Percentiles rank a stretch among this genome's conserved stretches.
Conservation (phyloP, 139 green algal genomes). For the Closterium sp. region DNA sequence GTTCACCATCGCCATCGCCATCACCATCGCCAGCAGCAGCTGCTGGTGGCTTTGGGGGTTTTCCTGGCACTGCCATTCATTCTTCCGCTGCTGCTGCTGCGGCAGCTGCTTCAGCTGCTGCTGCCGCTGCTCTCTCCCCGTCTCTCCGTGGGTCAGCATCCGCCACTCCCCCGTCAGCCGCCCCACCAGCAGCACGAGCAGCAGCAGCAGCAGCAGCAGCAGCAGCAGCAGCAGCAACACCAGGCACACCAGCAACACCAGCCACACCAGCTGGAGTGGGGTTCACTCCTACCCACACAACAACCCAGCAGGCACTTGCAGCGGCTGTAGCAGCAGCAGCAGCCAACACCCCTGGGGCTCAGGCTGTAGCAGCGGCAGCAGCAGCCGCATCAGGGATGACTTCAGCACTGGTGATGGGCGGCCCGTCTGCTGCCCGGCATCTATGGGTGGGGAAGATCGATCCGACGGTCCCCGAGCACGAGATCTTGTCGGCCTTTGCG, state of each 20-base stretch:
- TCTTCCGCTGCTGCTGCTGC: not conserved
- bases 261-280: not conserved
- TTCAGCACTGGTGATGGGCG: not conserved
- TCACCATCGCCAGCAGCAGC: not conserved
- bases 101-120: not conserved
- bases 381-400: not conserved
- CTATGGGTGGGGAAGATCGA: conserved; percentile 42
- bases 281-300: not conserved
- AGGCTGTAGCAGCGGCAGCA: conserved; percentile 1
- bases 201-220: not conserved
- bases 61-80: not conserved
- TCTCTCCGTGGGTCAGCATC: not conserved
- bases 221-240: not conserved
- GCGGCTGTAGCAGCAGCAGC: not conserved
- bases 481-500: conserved; percentile 41
- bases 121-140: not conserved
- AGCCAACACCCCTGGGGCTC: not conserved
- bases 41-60: not conserved
- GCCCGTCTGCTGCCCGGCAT: conserved; percentile 1
- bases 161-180: not conserved
- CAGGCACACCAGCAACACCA: not conserved
- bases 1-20: not conserved
- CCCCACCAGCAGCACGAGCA: not conserved
- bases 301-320: not conserved
- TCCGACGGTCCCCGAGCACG: conserved; percentile 36